Percentiles rank a stretch among this genome's conserved stretches.
These are phyloP conservation scores for Candida awuae DNA, from an alignment of 805 yeast species.

Conservation along the genomic window DNA sequence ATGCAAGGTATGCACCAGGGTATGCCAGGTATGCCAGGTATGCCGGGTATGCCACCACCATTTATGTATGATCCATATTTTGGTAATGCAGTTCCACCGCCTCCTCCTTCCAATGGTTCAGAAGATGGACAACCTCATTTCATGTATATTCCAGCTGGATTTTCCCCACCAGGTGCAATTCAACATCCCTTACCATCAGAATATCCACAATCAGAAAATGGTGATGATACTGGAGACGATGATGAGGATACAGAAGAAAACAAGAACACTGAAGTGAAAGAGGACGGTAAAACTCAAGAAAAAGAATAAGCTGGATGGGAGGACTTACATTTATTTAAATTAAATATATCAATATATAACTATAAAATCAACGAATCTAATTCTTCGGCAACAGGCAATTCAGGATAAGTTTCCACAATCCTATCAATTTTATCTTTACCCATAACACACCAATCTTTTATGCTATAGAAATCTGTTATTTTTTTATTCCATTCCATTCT, in stretches of 20 bases:
- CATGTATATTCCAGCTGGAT: neutral
- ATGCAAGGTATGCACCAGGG: constrained; percentile 11
- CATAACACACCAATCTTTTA: constrained; percentile 52
- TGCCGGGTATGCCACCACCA: constrained; percentile 24
- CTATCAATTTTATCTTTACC: constrained; percentile 29
- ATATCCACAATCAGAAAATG: neutral
- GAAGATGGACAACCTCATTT: neutral
- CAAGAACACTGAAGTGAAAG: neutral
- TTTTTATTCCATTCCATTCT: constrained; percentile 68
- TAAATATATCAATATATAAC: no score
- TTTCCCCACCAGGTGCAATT: neutral
- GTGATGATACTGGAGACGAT: neutral
- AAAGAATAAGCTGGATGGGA: neutral
- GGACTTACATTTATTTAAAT: neutral
- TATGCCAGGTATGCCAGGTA: constrained; percentile 10
- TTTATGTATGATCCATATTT: constrained; percentile 29
- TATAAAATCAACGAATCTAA: no score
- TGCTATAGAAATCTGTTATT: constrained; percentile 52
- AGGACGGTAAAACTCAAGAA: neutral
- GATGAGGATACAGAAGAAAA: neutral
- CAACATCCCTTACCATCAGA: neutral
- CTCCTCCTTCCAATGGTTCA: constrained; percentile 11
- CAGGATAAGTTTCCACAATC: constrained; percentile 43
- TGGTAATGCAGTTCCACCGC: constrained; percentile 9
- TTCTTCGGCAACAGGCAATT: constrained; percentile 29